Evolutionary conservation across 441 rosid genomes (phyloP).

Genomic region (Cnidoscolus chayamansa): DNA sequence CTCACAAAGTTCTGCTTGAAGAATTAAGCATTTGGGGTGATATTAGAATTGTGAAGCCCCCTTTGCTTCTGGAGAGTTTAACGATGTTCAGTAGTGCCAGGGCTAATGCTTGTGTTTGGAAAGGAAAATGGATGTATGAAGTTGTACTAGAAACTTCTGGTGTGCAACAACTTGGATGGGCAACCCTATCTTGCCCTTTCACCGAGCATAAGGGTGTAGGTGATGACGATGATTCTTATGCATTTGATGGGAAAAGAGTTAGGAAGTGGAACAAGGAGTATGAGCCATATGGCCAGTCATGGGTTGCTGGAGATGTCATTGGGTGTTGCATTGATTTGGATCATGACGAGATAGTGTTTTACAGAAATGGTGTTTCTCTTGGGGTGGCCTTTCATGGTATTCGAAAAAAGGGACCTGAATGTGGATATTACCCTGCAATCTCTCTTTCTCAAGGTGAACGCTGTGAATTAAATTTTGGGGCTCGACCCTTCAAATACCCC

Average conservation of each 20-base stretch:
- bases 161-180: conserved; percentile 95
- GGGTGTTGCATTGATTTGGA: conserved; percentile 91
- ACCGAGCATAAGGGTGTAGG: conserved; percentile 95
- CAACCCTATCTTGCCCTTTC: conserved; percentile 79
- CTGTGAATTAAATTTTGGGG: conserved; percentile 82
- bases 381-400: conserved; percentile 82
- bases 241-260: conserved; percentile 93
- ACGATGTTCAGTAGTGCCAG: conserved; percentile 87
- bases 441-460: conserved; percentile 94
- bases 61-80: conserved; percentile 82
- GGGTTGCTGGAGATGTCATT: conserved; percentile 93
- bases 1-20: conserved; percentile 59
- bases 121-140: conserved; percentile 99
- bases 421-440: conserved; percentile 85
- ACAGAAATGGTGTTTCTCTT: conserved; percentile 79
- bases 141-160: conserved; percentile 87
- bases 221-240: conserved; percentile 97
- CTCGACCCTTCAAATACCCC: conserved; percentile 74
- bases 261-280: conserved; percentile 86
- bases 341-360: conserved; percentile 68
- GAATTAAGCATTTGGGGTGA: conserved; percentile 78
- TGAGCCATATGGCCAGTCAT: conserved; percentile 79
- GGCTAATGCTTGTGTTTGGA: conserved; percentile 89
- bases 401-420: conserved; percentile 75
- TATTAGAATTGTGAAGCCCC: conserved; percentile 55